A percentile compares a stretch with the other conserved stretches of the same genome.
Evolutionary conservation across 1,284 basidiomycete genomes (phyloP).

Genomic region (Cryptococcus sp.): DNA sequence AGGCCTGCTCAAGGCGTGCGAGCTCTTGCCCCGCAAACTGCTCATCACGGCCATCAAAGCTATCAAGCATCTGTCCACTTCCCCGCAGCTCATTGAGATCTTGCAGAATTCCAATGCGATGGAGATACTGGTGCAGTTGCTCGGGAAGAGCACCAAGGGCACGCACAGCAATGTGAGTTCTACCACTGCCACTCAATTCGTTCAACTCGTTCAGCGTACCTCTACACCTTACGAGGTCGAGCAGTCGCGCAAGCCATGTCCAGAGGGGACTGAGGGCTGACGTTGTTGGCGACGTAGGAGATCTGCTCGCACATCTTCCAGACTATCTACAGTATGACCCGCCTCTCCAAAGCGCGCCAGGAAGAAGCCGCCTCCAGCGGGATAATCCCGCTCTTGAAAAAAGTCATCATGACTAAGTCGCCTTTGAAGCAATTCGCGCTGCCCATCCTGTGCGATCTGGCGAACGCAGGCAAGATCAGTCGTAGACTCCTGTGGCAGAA

Average conservation of each 20-base stretch:
- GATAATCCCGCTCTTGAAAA: slow-evolving; percentile 85
- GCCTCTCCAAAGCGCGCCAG: slow-evolving; percentile 89
- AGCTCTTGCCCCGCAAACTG: slow-evolving; percentile 77
- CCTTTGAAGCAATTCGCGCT: slow-evolving; percentile 95
- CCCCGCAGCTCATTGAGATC: slow-evolving; percentile 81
- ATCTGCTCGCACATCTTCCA: slow-evolving; percentile 81
- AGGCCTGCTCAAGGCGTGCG: slow-evolving; percentile 83
- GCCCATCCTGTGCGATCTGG: slow-evolving; percentile 92
- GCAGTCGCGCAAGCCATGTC: no score
- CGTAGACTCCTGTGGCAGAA: slow-evolving; percentile 85
- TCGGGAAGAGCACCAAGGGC: slow-evolving; percentile 78
- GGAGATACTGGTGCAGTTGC: slow-evolving; percentile 79
- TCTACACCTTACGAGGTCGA: not conserved
- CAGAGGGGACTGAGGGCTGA: not conserved
- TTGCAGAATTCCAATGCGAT: slow-evolving; percentile 95
- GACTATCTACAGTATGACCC: slow-evolving; percentile 90
- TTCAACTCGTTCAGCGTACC: not conserved
- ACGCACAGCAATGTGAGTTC: slow-evolving; percentile 74
- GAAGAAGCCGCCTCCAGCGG: slow-evolving; percentile 96
- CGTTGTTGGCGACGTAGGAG: slow-evolving; percentile 62
- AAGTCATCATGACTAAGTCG: slow-evolving; percentile 80
- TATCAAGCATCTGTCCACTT: slow-evolving; percentile 94
- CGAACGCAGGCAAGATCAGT: slow-evolving; percentile 88
- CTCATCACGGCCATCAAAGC: slow-evolving; percentile 89
- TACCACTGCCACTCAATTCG: not conserved